A percentile compares a stretch with the other conserved stretches of the same genome.
These are phyloP conservation scores for Casuarina glauca DNA, from an alignment of 306 rosid genomes.

Conservation along the genomic window DNA sequence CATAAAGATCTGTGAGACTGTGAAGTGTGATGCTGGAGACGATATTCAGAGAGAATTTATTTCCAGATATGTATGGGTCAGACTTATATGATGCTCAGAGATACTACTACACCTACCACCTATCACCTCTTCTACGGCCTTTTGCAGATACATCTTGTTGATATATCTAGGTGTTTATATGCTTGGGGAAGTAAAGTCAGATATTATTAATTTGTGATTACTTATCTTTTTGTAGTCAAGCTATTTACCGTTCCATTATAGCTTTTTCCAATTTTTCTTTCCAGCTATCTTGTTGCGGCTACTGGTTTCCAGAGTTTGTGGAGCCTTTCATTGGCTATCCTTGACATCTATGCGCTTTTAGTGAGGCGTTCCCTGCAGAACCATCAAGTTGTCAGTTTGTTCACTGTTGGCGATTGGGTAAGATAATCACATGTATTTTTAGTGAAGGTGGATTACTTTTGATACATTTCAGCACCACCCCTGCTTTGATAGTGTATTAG, in stretches of 20 bases:
- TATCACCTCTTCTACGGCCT: background rate
- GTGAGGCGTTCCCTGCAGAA: constrained; percentile 79
- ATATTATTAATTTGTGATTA: background rate
- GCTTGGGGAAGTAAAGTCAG: background rate
- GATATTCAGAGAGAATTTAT: background rate
- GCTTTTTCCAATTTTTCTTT: constrained; percentile 25
- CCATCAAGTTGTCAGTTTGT: constrained; percentile 51
- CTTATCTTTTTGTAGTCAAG: background rate
- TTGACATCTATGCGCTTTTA: constrained; percentile 74
- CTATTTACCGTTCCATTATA: background rate
- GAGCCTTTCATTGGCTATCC: constrained; percentile 71
- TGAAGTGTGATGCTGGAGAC: background rate
- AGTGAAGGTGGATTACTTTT: constrained; percentile 10
- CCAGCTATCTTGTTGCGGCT: constrained; percentile 88
- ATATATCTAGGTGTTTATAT: background rate
- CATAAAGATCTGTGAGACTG: background rate
- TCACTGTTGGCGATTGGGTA: constrained; percentile 95
- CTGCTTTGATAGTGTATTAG: constrained; percentile 10
- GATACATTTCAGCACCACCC: constrained; percentile 12
- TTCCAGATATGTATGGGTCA: background rate
- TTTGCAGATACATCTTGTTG: background rate
- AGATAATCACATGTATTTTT: constrained; percentile 28
- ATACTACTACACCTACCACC: background rate
- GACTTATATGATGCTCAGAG: background rate
- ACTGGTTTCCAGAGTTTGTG: constrained; percentile 72